Percentiles rank a stretch among this genome's conserved stretches.
Conservation (phyloP, 306 rosid genomes). For the Fragaria nilgerrensis region DNA sequence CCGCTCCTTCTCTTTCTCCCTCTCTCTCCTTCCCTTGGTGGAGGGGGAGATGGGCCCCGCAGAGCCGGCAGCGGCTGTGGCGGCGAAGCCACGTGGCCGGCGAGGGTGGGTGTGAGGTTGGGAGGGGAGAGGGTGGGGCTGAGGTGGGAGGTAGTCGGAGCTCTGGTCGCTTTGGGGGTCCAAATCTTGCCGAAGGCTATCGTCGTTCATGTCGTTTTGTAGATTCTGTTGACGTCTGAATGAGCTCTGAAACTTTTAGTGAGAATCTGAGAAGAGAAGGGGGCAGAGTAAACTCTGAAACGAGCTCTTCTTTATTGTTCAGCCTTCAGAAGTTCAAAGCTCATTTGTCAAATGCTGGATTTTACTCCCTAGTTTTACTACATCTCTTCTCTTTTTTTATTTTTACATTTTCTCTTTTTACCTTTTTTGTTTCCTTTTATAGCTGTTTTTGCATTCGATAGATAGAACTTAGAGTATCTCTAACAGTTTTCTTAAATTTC, state of each 20-base stretch:
- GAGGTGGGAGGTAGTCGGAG: conserved; percentile 53
- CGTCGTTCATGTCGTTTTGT: conserved; percentile 32
- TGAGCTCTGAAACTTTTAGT: not conserved
- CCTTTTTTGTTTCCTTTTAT: too few species aligned
- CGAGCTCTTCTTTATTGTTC: too few species aligned
- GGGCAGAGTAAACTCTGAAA: not conserved
- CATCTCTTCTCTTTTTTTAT: too few species aligned
- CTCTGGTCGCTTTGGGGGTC: conserved; percentile 67
- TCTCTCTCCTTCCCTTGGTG: conserved; percentile 72
- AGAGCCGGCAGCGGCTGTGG: conserved; percentile 40
- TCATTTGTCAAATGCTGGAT: not conserved
- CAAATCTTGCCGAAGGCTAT: conserved; percentile 50
- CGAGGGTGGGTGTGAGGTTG: conserved; percentile 58
- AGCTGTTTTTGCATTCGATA: too few species aligned
- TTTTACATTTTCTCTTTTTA: too few species aligned
- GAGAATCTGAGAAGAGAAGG: not conserved
- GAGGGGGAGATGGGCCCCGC: conserved; percentile 15
- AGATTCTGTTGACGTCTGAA: not conserved
- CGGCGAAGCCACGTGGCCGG: conserved; percentile 92
- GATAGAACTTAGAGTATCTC: too few species aligned
- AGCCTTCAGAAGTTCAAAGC: not conserved
- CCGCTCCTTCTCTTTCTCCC: conserved; percentile 94
- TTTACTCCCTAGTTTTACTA: too few species aligned
- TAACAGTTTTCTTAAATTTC: too few species aligned
- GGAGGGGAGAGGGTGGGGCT: conserved; percentile 10